phyloP scores from a whole-genome alignment of 305 asterid species.

The Solanum hybrid region DNA sequence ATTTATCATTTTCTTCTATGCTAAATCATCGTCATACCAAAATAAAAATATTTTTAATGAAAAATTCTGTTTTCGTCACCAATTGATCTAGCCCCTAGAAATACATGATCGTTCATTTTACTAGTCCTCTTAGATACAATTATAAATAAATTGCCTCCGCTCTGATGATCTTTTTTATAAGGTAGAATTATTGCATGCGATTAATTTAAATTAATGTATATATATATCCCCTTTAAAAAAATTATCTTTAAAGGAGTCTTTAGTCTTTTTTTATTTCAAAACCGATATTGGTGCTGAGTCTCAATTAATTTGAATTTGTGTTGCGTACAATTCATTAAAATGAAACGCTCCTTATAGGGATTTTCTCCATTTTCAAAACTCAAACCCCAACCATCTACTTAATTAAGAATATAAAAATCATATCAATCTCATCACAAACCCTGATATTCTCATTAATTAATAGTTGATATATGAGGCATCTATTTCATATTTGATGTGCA shows the following conservation, averaged over 20 bases:
- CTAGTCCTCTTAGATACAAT: background rate
- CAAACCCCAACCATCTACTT: background rate
- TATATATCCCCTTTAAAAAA: background rate
- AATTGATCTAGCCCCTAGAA: background rate
- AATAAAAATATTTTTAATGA: background rate
- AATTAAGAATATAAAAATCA: background rate
- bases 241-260: background rate
- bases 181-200: background rate
- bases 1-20: background rate
- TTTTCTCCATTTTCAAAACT: background rate
- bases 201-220: background rate
- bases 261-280: background rate
- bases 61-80: background rate
- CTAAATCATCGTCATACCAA: background rate
- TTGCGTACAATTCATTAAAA: fast-evolving
- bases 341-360: fast-evolving
- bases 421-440: background rate
- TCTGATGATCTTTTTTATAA: background rate
- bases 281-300: fast-evolving
- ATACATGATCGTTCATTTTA: background rate
- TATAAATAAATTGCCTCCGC: background rate
- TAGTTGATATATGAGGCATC: background rate
- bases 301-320: background rate
- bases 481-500: background rate
- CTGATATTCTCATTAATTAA: background rate